A percentile compares a stretch with the other conserved stretches of the same genome.
Conservation (phyloP, 495 filamentous ascomycete genomes). For the Rostrohypoxylon terebratum region DNA sequence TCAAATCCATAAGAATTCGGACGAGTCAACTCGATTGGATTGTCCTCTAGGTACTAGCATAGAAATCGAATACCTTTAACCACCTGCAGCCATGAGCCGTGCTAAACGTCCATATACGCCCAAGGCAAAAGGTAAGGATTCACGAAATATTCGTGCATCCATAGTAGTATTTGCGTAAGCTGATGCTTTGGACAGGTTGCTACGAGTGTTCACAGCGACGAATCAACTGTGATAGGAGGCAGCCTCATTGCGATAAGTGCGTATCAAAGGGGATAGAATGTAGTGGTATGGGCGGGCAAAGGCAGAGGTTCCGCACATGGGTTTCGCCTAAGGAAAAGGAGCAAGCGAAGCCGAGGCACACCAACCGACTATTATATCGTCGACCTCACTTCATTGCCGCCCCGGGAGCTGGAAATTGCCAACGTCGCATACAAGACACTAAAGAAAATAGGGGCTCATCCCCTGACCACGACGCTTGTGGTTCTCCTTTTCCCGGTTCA, state of each 20-base stretch:
- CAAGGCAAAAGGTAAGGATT: constrained; percentile 5
- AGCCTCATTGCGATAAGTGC: constrained; percentile 14
- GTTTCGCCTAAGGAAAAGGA: background rate
- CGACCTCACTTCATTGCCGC: background rate
- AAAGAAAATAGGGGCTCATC: background rate
- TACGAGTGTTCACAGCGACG: constrained; percentile 15
- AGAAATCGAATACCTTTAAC: background rate
- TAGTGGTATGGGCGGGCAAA: constrained; percentile 12
- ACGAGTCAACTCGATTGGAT: background rate
- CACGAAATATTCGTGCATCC: no score
- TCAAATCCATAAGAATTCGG: background rate
- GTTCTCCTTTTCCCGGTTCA: background rate
- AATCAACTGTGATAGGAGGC: constrained; percentile 9
- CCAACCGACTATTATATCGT: background rate
- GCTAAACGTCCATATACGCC: constrained; percentile 4
- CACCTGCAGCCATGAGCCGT: constrained; percentile 8
- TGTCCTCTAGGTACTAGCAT: background rate
- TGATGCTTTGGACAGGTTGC: constrained; percentile 1
- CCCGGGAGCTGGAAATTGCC: background rate
- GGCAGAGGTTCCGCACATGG: constrained; percentile 4
- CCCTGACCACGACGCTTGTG: background rate
- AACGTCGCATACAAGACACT: background rate
- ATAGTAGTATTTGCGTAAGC: background rate
- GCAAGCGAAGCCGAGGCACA: background rate
- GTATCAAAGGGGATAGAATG: constrained; percentile 10